phyloP scores from a whole-genome alignment of 2,329 filamentous ascomycete genomes.

The Graphilbum ipis-grandicollis region DNA sequence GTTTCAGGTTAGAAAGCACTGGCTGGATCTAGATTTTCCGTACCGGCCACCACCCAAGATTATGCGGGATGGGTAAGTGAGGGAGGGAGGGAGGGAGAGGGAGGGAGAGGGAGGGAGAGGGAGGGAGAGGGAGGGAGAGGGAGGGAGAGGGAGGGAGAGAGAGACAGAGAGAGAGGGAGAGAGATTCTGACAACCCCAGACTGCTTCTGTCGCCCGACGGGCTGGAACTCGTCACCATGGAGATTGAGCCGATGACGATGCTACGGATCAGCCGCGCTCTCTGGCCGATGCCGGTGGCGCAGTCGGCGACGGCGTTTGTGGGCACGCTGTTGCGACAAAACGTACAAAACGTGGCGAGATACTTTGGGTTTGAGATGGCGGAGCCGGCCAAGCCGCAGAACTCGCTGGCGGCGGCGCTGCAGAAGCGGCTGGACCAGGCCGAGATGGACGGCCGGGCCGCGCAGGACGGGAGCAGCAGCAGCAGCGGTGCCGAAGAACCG shows the following conservation, averaged over 20 bases:
- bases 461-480: conserved; percentile 6
- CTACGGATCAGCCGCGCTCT: conserved; percentile 28
- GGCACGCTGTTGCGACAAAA: conserved; percentile 29
- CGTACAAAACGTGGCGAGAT: conserved; percentile 21
- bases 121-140: no score
- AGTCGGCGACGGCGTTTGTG: conserved; percentile 34
- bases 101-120: no score
- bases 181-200: no score
- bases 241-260: conserved; percentile 8
- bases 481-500: conserved; percentile 1
- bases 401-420: conserved; percentile 14
- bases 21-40: conserved; percentile 47
- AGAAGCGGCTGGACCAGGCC: conserved; percentile 15
- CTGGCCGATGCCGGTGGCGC: conserved; percentile 33
- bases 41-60: conserved; percentile 39
- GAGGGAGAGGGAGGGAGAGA: no score
- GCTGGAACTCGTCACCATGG: conserved; percentile 4
- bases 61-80: conserved; percentile 37
- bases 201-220: conserved; percentile 5
- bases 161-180: no score
- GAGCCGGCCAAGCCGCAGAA: background rate
- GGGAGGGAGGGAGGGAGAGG: background rate
- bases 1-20: conserved; percentile 31
- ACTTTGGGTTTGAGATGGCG: conserved; percentile 24
- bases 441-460: conserved; percentile 8